These are phyloP conservation scores for Simplicillium sp. DNA, from an alignment of 2,329 filamentous ascomycete genomes.

Conservation along the genomic window DNA sequence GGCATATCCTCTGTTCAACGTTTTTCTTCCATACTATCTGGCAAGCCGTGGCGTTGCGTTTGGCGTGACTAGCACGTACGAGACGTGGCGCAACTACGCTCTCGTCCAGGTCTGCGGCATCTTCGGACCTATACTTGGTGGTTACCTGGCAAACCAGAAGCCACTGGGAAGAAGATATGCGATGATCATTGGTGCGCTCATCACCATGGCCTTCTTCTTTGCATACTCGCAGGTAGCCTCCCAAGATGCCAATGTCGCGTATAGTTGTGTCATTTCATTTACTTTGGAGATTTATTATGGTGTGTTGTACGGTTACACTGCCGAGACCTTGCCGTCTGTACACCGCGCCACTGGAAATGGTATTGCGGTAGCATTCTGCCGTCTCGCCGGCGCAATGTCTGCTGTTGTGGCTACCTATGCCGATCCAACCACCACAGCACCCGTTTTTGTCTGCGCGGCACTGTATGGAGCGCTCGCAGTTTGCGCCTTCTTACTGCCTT, in stretches of 20 bases:
- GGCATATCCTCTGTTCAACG: too few relatives aligned
- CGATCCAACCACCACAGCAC: slow-evolving; percentile 44
- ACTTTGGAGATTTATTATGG: slow-evolving; percentile 53
- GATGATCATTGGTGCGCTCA: slow-evolving; percentile 27
- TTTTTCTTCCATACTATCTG: slow-evolving; percentile 44
- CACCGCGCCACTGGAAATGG: slow-evolving; percentile 45
- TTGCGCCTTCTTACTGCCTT: slow-evolving; percentile 42
- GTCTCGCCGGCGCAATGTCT: slow-evolving; percentile 57
- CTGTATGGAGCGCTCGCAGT: slow-evolving; percentile 51
- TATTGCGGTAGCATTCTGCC: slow-evolving; percentile 44
- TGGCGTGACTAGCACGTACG: slow-evolving; percentile 43
- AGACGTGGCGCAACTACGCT: slow-evolving; percentile 58
- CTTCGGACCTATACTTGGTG: slow-evolving; percentile 54
- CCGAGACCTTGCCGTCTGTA: slow-evolving; percentile 39
- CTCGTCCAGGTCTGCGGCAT: slow-evolving; percentile 55
- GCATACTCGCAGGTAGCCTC: slow-evolving; percentile 25
- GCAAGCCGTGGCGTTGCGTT: slow-evolving; percentile 18
- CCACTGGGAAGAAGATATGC: slow-evolving; percentile 41
- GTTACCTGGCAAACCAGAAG: slow-evolving; percentile 38
- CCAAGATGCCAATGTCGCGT: slow-evolving; percentile 16
- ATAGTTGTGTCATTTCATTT: slow-evolving; percentile 25
- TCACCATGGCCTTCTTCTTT: slow-evolving; percentile 31
- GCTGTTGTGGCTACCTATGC: slow-evolving; percentile 53
- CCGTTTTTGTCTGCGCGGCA: slow-evolving; percentile 55
- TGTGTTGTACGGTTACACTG: slow-evolving; percentile 41